phyloP scores from a whole-genome alignment of 129 eudicot species.

The Kitagawia praeruptora region DNA sequence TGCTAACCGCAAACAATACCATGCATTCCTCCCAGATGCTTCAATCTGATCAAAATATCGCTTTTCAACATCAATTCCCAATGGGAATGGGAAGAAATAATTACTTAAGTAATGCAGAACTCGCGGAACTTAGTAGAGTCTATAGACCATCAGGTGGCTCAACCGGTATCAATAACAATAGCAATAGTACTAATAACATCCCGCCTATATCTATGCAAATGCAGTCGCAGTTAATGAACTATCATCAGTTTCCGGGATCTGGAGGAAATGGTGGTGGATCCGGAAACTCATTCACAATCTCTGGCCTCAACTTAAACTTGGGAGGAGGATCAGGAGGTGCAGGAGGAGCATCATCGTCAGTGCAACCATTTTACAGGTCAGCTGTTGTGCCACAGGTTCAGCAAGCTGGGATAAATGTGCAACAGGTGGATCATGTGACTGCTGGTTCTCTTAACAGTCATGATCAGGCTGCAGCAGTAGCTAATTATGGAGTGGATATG shows the following conservation, averaged over 20 bases:
- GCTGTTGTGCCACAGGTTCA: background rate
- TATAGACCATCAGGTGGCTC: slow-evolving; percentile 16
- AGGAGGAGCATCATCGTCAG: background rate
- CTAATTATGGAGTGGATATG: slow-evolving; percentile 23
- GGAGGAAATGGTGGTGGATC: slow-evolving; percentile 14
- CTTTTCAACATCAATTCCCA: slow-evolving; percentile 9
- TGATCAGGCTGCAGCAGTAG: background rate
- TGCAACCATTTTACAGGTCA: slow-evolving; percentile 17
- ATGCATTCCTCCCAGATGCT: slow-evolving; percentile 19
- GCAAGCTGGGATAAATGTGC: background rate
- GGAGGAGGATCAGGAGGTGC: slow-evolving; percentile 17
- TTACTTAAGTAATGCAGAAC: slow-evolving; percentile 20
- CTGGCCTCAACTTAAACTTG: slow-evolving; percentile 30
- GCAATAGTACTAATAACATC: background rate
- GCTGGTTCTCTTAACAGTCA: slow-evolving; percentile 11
- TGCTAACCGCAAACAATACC: slow-evolving; percentile 3
- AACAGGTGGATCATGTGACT: slow-evolving; percentile 19
- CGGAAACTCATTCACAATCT: slow-evolving; percentile 22
- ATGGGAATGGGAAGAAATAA: slow-evolving; percentile 12
- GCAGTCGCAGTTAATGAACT: slow-evolving; percentile 18
- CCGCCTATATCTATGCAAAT: slow-evolving; percentile 16
- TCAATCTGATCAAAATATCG: background rate
- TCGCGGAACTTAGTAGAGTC: slow-evolving; percentile 22
- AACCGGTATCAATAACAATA: slow-evolving; percentile 10
- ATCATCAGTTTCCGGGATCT: background rate